These are phyloP conservation scores for Kodamaea nitidulidarum DNA, from an alignment of 805 yeast genomes.

Conservation along the genomic window DNA sequence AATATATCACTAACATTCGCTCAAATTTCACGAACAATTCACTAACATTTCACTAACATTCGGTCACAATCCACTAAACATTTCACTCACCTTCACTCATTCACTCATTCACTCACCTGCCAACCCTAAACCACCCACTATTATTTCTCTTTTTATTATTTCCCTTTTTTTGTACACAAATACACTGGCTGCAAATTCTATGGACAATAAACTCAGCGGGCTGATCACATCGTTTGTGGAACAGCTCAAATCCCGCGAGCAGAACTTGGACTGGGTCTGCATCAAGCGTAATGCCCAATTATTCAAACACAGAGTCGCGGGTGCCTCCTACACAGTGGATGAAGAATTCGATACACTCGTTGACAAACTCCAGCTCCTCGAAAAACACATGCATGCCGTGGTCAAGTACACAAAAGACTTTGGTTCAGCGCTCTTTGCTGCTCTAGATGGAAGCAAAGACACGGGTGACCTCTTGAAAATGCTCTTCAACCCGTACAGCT, in stretches of 20 bases:
- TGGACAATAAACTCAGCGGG: background rate
- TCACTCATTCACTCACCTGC: background rate
- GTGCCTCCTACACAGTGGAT: conserved; percentile 19
- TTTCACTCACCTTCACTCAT: too few relatives aligned
- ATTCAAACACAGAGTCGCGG: conserved; percentile 6
- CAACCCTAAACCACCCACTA: too few relatives aligned
- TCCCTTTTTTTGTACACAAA: background rate
- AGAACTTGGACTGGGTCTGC: conserved; percentile 4
- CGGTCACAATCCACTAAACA: too few relatives aligned
- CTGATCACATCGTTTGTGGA: background rate
- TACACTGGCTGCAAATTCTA: conserved; percentile 4
- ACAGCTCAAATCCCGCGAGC: background rate
- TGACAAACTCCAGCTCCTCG: conserved; percentile 18
- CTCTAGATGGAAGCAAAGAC: conserved; percentile 11
- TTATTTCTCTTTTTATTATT: too few relatives aligned
- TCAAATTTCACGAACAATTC: too few relatives aligned
- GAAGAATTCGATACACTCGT: conserved; percentile 23
- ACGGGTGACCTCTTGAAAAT: conserved; percentile 16
- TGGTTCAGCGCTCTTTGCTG: conserved; percentile 7
- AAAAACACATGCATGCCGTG: conserved; percentile 15
- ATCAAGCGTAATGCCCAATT: conserved; percentile 17
- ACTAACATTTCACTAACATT: too few relatives aligned
- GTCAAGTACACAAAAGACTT: conserved; percentile 14
- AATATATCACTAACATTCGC: too few relatives aligned
- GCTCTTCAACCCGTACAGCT: conserved; percentile 21